phyloP scores from a whole-genome alignment of 257 asterid genomes.

The Nicotiana otophora region DNA sequence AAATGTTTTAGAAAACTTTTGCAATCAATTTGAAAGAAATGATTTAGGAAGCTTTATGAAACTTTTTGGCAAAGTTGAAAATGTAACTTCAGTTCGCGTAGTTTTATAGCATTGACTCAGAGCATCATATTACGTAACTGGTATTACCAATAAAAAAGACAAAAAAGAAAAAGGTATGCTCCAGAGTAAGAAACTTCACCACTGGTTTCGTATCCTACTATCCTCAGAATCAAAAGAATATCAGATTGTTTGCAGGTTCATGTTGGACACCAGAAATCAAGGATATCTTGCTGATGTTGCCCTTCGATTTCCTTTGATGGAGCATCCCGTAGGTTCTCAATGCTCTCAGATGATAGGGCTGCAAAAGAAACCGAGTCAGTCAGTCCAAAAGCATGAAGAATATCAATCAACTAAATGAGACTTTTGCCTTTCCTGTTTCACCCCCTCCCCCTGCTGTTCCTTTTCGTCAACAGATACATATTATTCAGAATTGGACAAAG shows the following conservation, averaged over 20 bases:
- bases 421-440: neutral
- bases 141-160: neutral
- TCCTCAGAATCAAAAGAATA: neutral
- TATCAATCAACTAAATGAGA: neutral
- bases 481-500: neutral
- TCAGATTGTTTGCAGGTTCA: neutral
- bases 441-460: neutral
- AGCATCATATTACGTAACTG: neutral
- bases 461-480: neutral
- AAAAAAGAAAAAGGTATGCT: neutral
- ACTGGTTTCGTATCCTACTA: neutral
- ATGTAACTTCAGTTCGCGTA: neutral
- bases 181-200: neutral
- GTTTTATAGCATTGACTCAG: neutral
- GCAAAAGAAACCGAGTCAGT: neutral
- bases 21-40: neutral
- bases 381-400: neutral
- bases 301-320: neutral
- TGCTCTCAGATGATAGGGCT: neutral
- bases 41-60: neutral
- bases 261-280: neutral
- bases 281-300: neutral
- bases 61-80: neutral
- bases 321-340: conserved; percentile 2
- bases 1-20: neutral